Base-by-base conservation (phyloP, 2,329 filamentous ascomycete species). In the Dothideomycetes sp. region DNA sequence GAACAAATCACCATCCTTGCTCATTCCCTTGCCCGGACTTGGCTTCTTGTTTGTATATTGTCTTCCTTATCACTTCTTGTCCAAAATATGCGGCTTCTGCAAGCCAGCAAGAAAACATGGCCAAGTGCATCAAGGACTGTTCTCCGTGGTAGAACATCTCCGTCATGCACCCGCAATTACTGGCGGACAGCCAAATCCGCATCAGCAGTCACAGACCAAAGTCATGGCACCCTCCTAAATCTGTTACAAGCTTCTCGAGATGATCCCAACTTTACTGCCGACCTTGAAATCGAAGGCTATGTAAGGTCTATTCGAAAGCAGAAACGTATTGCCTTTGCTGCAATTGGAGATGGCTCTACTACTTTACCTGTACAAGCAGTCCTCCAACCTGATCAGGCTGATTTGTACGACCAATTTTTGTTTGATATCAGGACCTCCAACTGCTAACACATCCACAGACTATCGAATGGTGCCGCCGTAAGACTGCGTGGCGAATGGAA, bases 311-410 rank as follows among this genome's bases (percentile, higher is more conserved):
- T 94, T 44, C 75, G 89, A 46, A 84, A 85, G 58, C 87, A 93
- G 68, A 94, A 95, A 59, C 73, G 73, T 16, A 70, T 82, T 44
- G 79, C 82, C 4, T 96, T 98, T 63, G 81, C 88, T 38, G 76
- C 86, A 44, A 69, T 96, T 38, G 81, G 81, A 9, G 91, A 98
- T 67, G 91, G 91, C 33, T 93, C 87, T 10, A 86, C 83, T 31
- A 68, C 84, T 49, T 69, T 79, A 45, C 70, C 84, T 19, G 60
- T 96, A 40, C 91, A 98, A 64, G 85, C 81, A 34, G 77, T 94
- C 34, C 65, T 94, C 49, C 76, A 76, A 40, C 80, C 83, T 47
- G 69, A 73, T 34, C 70, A 86, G 55, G 79, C 81, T 49, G 70
- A 79, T 61, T 75, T 79, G 85, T 93, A 71, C 58, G 79, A n/a